phyloP scores from a whole-genome alignment of 495 filamentous ascomycete genomes.

The Beverwykella pulmonaria region DNA sequence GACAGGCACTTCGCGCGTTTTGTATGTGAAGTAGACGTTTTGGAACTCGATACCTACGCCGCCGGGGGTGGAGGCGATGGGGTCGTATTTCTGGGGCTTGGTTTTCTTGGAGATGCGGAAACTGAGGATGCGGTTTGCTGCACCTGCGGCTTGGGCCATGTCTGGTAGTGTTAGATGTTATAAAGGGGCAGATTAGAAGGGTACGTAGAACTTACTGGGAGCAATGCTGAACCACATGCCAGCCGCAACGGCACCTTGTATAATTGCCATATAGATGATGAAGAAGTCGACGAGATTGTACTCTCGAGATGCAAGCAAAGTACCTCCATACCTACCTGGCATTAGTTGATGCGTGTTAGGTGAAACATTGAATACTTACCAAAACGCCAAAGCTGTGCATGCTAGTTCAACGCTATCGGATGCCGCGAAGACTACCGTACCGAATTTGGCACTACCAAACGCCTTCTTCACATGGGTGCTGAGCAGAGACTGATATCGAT shows the following conservation, averaged over 20 bases:
- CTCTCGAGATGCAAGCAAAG: constrained; percentile 37
- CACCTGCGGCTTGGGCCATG: constrained; percentile 37
- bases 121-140: constrained; percentile 37
- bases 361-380: constrained; percentile 20
- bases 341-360: background rate
- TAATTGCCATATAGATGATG: constrained; percentile 40
- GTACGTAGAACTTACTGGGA: constrained; percentile 24
- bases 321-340: constrained; percentile 38
- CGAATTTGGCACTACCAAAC: constrained; percentile 31
- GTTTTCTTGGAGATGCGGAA: constrained; percentile 18
- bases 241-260: constrained; percentile 38
- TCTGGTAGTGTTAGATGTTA: constrained; percentile 13
- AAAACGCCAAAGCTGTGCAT: constrained; percentile 39
- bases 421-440: constrained; percentile 37
- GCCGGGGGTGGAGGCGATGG: background rate
- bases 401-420: constrained; percentile 39
- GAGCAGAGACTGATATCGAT: constrained; percentile 36
- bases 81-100: constrained; percentile 5
- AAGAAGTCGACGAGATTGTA: constrained; percentile 37
- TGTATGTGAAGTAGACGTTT: constrained; percentile 68
- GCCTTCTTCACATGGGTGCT: constrained; percentile 32
- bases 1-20: constrained; percentile 52
- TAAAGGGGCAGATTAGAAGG: background rate
- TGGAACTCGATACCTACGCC: constrained; percentile 64
- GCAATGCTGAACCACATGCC: constrained; percentile 40